These are phyloP conservation scores for Podospora conica DNA, from an alignment of 495 filamentous ascomycete species.

Conservation along the genomic window DNA sequence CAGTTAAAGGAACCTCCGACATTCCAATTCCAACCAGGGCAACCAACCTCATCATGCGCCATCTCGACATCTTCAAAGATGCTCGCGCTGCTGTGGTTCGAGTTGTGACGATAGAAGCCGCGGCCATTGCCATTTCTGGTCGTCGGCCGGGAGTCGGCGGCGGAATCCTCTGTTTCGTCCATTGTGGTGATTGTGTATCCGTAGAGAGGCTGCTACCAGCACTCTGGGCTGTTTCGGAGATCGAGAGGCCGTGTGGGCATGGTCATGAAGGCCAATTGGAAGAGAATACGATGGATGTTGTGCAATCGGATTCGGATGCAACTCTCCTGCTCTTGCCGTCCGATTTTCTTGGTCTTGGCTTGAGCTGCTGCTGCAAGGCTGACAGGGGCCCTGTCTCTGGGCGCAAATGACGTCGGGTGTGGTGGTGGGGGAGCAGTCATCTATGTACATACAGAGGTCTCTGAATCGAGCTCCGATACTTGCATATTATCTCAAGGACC, in stretches of 20 bases:
- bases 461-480: neutral
- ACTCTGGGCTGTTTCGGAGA: slow-evolving; percentile 1
- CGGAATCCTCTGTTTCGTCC: slow-evolving; percentile 15
- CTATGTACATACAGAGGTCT: neutral
- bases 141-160: slow-evolving; percentile 12
- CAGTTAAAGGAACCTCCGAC: slow-evolving; percentile 17
- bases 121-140: slow-evolving; percentile 32
- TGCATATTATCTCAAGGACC: neutral
- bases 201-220: slow-evolving; percentile 4
- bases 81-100: slow-evolving; percentile 74
- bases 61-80: slow-evolving; percentile 96
- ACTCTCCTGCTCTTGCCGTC: neutral
- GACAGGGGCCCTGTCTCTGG: neutral
- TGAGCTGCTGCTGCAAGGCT: neutral
- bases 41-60: slow-evolving; percentile 81
- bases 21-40: neutral
- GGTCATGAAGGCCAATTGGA: neutral
- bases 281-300: neutral
- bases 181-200: slow-evolving; percentile 33
- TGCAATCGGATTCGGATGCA: neutral
- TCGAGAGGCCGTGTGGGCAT: slow-evolving; percentile 4
- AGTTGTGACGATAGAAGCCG: slow-evolving; percentile 53
- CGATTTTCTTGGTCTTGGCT: neutral
- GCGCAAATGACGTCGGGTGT: neutral
- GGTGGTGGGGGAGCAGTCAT: neutral